phyloP scores from a whole-genome alignment of 1,139 yeast species.

The Geotrichum restrictum region DNA sequence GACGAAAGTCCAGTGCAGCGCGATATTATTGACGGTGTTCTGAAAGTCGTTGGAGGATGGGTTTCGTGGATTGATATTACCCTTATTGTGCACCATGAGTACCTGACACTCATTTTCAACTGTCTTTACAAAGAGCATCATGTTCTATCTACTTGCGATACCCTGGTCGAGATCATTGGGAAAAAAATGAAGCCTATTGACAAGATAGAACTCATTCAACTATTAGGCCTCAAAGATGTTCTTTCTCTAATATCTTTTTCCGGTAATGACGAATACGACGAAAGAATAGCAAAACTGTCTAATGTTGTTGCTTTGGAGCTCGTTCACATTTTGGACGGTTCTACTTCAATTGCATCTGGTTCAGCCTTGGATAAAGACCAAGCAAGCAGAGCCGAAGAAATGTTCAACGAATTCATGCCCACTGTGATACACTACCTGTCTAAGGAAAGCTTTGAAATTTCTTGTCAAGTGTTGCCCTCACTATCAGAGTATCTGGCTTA shows the following conservation, averaged over 20 bases:
- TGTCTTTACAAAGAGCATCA: slow-evolving; percentile 45
- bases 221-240: slow-evolving; percentile 62
- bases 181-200: slow-evolving; percentile 91
- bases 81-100: slow-evolving; percentile 65
- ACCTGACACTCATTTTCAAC: slow-evolving; percentile 58
- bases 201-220: slow-evolving; percentile 69
- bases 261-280: slow-evolving; percentile 65
- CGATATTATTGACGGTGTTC: slow-evolving; percentile 56
- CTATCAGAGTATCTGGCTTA: slow-evolving; percentile 68
- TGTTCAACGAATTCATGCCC: slow-evolving; percentile 65
- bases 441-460: slow-evolving; percentile 84
- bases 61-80: slow-evolving; percentile 94
- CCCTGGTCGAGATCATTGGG: slow-evolving; percentile 74
- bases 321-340: slow-evolving; percentile 58
- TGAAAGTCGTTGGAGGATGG: slow-evolving; percentile 74
- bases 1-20: slow-evolving; percentile 18
- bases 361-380: slow-evolving; percentile 20
- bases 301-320: slow-evolving; percentile 76
- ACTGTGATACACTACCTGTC: slow-evolving; percentile 63
- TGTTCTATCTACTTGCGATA: slow-evolving; percentile 61
- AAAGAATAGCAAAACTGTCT: slow-evolving; percentile 68
- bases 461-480: slow-evolving; percentile 77
- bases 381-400: slow-evolving; percentile 41
- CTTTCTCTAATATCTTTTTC: slow-evolving; percentile 41
- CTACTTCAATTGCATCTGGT: slow-evolving; percentile 34